Percentiles rank a stretch among this genome's conserved stretches.
phyloP scores from a whole-genome alignment of 1,284 basidiomycete species.

The Porogramme epimiltina region DNA sequence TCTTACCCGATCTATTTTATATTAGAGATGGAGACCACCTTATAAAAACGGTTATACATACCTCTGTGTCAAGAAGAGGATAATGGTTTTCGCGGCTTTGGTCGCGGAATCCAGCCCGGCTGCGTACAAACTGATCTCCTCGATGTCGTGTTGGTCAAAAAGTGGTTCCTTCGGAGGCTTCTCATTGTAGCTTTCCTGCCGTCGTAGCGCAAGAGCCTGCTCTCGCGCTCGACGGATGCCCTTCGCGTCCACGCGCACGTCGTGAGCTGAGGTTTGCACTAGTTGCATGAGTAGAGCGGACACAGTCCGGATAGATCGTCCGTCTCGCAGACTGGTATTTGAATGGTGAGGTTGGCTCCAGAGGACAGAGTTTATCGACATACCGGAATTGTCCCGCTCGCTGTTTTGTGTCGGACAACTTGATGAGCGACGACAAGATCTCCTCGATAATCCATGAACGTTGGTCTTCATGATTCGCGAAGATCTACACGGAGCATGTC shows the following conservation, averaged over 20 bases:
- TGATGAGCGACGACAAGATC: constrained; percentile 86
- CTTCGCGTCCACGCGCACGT: constrained; percentile 65
- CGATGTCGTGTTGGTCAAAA: constrained; percentile 66
- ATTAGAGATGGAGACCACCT: constrained; percentile 1
- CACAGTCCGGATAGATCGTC: constrained; percentile 87
- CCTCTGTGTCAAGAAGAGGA: constrained; percentile 82
- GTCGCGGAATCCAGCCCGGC: constrained; percentile 76
- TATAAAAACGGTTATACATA: neutral
- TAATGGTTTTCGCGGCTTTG: constrained; percentile 83
- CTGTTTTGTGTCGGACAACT: constrained; percentile 86
- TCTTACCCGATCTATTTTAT: constrained; percentile 65
- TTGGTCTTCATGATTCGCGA: constrained; percentile 88
- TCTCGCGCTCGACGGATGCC: constrained; percentile 63
- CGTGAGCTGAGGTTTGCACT: constrained; percentile 91
- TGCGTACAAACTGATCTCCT: constrained; percentile 71
- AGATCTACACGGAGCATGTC: constrained; percentile 65
- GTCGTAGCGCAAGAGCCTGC: constrained; percentile 57
- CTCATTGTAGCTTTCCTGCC: constrained; percentile 58
- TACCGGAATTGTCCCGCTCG: constrained; percentile 86
- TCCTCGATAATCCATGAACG: constrained; percentile 96
- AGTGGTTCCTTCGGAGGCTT: constrained; percentile 45
- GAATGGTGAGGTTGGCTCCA: neutral
- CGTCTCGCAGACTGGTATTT: constrained; percentile 68
- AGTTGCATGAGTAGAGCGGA: constrained; percentile 92
- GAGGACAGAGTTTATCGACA: neutral